Percentiles rank a stretch among this genome's conserved stretches.
phyloP scores from a whole-genome alignment of 495 filamentous ascomycete species.

The Penicillium atrosanguineum region DNA sequence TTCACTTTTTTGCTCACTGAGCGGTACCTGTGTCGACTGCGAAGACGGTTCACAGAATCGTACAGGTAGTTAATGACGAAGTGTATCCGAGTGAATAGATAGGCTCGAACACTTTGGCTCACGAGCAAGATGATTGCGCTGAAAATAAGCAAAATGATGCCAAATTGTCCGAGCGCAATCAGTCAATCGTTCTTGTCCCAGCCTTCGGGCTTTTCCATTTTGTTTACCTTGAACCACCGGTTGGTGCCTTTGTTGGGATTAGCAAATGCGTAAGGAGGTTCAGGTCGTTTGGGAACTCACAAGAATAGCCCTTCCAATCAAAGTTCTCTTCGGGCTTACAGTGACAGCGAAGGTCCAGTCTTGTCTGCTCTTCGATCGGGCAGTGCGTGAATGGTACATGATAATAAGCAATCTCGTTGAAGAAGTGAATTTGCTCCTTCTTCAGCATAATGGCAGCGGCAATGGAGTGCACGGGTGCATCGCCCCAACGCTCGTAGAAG shows the following conservation, averaged over 20 bases:
- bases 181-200: slow-evolving; percentile 65
- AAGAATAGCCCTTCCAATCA: slow-evolving; percentile 97
- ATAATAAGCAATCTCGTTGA: slow-evolving; percentile 98
- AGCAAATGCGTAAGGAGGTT: neutral
- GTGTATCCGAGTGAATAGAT: slow-evolving; percentile 20
- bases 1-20: slow-evolving; percentile 10
- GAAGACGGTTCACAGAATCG: slow-evolving; percentile 8
- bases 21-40: slow-evolving; percentile 6
- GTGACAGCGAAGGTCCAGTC: slow-evolving; percentile 80
- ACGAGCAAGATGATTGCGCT: slow-evolving; percentile 18
- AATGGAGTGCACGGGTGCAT: slow-evolving; percentile 93
- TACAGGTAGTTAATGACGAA: slow-evolving; percentile 10
- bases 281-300: slow-evolving; percentile 49
- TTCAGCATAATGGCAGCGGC: slow-evolving; percentile 79
- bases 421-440: slow-evolving; percentile 96
- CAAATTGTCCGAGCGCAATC: slow-evolving; percentile 18
- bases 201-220: slow-evolving; percentile 75
- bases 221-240: slow-evolving; percentile 78
- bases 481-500: slow-evolving; percentile 92
- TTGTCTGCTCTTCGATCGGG: slow-evolving; percentile 77
- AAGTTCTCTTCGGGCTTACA: slow-evolving; percentile 97
- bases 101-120: slow-evolving; percentile 22
- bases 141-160: slow-evolving; percentile 16
- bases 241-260: slow-evolving; percentile 59
- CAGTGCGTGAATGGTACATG: slow-evolving; percentile 99